phyloP scores from a whole-genome alignment of 2,329 filamentous ascomycete genomes.

The Sclerotinia minor region DNA sequence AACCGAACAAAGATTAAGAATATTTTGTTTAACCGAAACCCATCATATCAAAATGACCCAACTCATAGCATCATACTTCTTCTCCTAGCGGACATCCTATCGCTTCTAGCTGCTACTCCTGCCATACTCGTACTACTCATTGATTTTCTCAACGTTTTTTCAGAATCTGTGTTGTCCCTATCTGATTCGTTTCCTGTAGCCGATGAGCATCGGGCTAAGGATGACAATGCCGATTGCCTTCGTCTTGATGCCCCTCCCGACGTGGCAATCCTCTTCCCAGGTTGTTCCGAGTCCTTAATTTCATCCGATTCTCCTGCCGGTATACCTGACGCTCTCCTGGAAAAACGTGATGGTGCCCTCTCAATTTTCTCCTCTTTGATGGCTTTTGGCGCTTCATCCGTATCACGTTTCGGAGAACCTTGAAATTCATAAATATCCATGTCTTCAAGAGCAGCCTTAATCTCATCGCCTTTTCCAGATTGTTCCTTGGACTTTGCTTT shows the following conservation, averaged over 20 bases:
- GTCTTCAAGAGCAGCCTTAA: constrained; percentile 33
- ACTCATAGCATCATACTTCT: constrained; percentile 44
- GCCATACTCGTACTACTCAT: constrained; percentile 28
- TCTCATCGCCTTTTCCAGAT: constrained; percentile 25
- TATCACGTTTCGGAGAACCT: constrained; percentile 31
- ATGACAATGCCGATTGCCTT: constrained; percentile 38
- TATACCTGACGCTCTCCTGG: constrained; percentile 34
- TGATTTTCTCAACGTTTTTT: constrained; percentile 32
- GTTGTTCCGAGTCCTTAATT: constrained; percentile 34
- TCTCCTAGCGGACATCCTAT: constrained; percentile 39
- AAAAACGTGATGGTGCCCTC: constrained; percentile 30
- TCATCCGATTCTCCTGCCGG: constrained; percentile 23
- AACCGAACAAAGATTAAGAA: constrained; percentile 20
- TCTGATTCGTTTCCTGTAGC: constrained; percentile 23
- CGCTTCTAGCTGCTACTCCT: constrained; percentile 35
- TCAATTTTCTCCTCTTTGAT: constrained; percentile 27
- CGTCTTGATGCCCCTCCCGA: constrained; percentile 34
- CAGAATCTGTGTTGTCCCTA: constrained; percentile 27
- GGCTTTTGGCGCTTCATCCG: constrained; percentile 24
- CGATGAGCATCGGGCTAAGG: constrained; percentile 29
- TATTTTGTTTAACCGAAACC: constrained; percentile 8
- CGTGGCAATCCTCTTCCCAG: constrained; percentile 33
- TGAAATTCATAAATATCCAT: constrained; percentile 40
- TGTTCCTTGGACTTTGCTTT: constrained; percentile 36
- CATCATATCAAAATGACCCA: constrained; percentile 26